Evolutionary conservation across 2,329 filamentous ascomycete species (phyloP), one percentile per base, ranked within the genome.

Genomic region (Plectosphaerella plurivora): DNA sequence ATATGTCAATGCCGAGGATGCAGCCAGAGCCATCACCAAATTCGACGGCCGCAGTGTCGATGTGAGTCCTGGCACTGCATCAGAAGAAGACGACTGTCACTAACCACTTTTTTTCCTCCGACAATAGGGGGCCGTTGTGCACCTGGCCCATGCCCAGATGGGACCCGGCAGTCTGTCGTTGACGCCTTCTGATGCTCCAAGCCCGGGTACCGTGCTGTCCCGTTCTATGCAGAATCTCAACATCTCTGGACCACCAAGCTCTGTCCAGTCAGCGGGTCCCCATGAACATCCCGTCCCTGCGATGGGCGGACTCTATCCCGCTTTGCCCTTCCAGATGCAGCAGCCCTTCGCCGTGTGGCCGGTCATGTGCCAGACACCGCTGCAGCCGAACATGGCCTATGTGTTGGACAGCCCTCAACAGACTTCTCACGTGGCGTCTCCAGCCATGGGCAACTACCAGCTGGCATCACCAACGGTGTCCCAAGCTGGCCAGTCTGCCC

Each of bases 281-380:
- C 53, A 52, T 11, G 24, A 24, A 18, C 16, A 28, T 11, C 10
- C 42, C 25, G 18, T 51, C 2, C 5, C 44, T 4, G 51, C 22
- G 16, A n/a, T 42, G 4, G 36, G 16, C 20, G 36, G 49, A 5
- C 44, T 39, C 3, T 57, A 52, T 20, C 28, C 56, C 3, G 16
- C 55, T 12, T 35, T 55, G 6, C 56, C 58, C 7, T 47, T 63
- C 11, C 58, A 59, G n/a, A 48, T 60, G 1, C 62, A 60, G 16
- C 55, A 62, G 18, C 54, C 61, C 5, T 59, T 65, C 44, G 51
- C 65, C 5, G 61, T 69, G 61, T 68, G 67, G 48, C 68, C 69
- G 3, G 55, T 70, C 36, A 57, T 73, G 52, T 60, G 67, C 14
- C 67, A 64, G 41, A 53, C 67, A 2, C 63, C 61, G 10, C 60